Conservation (phyloP, 306 rosid species). For the Dryas octopetala region DNA sequence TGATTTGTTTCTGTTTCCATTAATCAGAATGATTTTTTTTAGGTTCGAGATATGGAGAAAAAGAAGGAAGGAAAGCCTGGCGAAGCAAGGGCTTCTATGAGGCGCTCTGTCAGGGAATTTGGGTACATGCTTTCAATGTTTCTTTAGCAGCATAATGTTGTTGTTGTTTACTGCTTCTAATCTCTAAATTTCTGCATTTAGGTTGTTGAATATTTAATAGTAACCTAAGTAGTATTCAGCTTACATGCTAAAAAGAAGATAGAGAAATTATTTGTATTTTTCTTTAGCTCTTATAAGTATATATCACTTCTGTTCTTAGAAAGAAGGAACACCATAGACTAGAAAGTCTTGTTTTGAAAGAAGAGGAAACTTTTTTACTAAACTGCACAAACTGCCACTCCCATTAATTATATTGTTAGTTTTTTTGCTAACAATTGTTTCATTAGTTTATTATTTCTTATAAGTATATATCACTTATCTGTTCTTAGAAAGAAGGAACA, state of each 20-base stretch:
- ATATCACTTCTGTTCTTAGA: neutral
- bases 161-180: neutral
- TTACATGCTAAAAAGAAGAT: neutral
- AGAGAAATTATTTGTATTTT: neutral
- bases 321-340: neutral
- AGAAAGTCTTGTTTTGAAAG: neutral
- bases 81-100: conserved; percentile 86
- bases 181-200: neutral
- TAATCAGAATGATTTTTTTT: conserved; percentile 22
- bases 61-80: conserved; percentile 98
- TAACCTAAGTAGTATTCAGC: neutral
- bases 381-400: neutral
- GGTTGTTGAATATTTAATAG: neutral
- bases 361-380: neutral
- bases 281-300: neutral
- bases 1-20: conserved; percentile 11
- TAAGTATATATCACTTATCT: no score
- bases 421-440: neutral
- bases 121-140: conserved; percentile 43
- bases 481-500: neutral
- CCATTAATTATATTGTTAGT: neutral
- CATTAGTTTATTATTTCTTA: neutral
- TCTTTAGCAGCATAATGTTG: conserved; percentile 4
- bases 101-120: conserved; percentile 88
- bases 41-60: conserved; percentile 98